A percentile compares a stretch with the other conserved stretches of the same genome.
These are phyloP conservation scores for Cystobasidium onofrii DNA, from an alignment of 768 basidiomycete genomes.

Conservation along the genomic window DNA sequence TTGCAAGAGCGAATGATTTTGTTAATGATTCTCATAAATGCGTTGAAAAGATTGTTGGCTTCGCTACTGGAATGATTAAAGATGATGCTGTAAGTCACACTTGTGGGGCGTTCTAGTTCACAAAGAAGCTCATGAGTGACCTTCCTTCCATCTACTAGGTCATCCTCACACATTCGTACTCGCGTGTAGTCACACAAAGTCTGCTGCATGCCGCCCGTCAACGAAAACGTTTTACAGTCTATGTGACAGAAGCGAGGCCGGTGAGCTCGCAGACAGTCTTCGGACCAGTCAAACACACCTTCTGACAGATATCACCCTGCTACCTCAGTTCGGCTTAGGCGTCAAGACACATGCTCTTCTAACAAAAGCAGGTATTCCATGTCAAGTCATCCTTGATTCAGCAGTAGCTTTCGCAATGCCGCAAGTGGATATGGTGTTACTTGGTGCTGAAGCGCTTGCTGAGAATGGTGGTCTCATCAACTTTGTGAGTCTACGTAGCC, in stretches of 20 bases:
- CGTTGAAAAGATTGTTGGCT: constrained; percentile 77
- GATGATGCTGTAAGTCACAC: constrained; percentile 62
- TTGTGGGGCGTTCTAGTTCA: too few relatives aligned
- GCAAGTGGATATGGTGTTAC: constrained; percentile 54
- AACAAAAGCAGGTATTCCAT: constrained; percentile 81
- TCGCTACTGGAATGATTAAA: constrained; percentile 84
- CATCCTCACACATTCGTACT: constrained; percentile 96
- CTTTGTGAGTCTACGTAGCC: neutral
- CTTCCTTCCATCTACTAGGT: constrained; percentile 47
- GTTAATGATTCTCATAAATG: constrained; percentile 64
- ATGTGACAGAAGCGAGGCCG: constrained; percentile 91
- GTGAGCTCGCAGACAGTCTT: constrained; percentile 59
- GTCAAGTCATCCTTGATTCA: constrained; percentile 87
- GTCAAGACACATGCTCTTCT: constrained; percentile 83
- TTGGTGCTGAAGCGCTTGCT: constrained; percentile 95
- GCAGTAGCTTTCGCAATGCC: constrained; percentile 91
- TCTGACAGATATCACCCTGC: constrained; percentile 41
- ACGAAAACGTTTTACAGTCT: constrained; percentile 89
- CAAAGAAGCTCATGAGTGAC: too few relatives aligned
- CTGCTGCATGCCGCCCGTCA: constrained; percentile 69
- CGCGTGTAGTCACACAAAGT: constrained; percentile 87
- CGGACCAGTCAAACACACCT: too few relatives aligned
- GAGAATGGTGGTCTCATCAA: constrained; percentile 85
- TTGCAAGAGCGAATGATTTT: constrained; percentile 38
- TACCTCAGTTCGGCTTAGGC: constrained; percentile 49